Percentiles rank a stretch among this genome's conserved stretches.
These are phyloP conservation scores for Aureobasidium namibiae DNA, from an alignment of 2,329 filamentous ascomycete species.

Conservation along the genomic window DNA sequence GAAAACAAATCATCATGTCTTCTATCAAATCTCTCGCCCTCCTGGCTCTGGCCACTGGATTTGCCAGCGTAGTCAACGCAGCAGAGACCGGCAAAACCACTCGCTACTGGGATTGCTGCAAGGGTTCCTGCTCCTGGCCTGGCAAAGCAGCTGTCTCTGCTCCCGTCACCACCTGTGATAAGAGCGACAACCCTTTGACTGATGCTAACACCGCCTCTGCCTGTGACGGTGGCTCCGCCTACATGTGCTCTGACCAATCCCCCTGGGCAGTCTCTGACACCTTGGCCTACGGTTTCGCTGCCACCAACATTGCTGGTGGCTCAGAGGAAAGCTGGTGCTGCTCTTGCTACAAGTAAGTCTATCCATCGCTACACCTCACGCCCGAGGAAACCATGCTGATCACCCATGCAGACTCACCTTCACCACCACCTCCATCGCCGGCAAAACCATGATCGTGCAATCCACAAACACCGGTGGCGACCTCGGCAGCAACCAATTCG, in stretches of 20 bases:
- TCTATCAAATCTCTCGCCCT: conserved; percentile 19
- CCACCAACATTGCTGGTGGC: conserved; percentile 47
- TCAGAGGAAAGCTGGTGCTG: conserved; percentile 58
- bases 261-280: conserved; percentile 54
- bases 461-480: conserved; percentile 56
- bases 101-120: conserved; percentile 57
- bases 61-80: conserved; percentile 18
- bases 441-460: conserved; percentile 58
- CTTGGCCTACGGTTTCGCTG: conserved; percentile 57
- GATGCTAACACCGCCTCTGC: conserved; percentile 42
- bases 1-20: conserved; percentile 1
- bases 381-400: neutral
- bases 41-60: conserved; percentile 20
- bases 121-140: conserved; percentile 56
- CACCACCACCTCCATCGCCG: conserved; percentile 45
- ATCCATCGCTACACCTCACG: neutral
- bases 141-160: conserved; percentile 46
- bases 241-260: conserved; percentile 53
- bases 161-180: conserved; percentile 48
- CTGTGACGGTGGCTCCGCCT: conserved; percentile 52
- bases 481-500: conserved; percentile 50
- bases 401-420: conserved; percentile 40
- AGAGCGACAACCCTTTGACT: conserved; percentile 46
- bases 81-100: conserved; percentile 27
- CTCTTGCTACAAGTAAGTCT: conserved; percentile 48